Base-by-base conservation (phyloP, 2,329 filamentous ascomycete genomes). In the Penicillium sp. region DNA sequence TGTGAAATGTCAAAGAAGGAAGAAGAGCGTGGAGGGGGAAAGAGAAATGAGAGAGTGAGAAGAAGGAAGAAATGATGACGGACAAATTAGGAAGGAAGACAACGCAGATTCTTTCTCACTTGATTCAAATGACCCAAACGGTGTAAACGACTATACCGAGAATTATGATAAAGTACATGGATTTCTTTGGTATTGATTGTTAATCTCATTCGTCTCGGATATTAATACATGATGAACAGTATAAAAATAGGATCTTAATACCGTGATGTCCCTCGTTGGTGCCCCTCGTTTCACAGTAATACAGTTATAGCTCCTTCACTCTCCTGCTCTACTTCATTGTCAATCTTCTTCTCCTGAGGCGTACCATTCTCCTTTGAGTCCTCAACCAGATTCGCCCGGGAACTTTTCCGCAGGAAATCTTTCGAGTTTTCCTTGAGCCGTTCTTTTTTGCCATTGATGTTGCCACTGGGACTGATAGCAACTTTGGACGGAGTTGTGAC, bases 401-500 rank as follows among this genome's bases (percentile, higher is more conserved):
- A 63, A 11, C 60, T 63, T 44, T 58, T 56, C 48, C 64, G 60
- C 13, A 56, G 51, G 2, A 50, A 68, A 21, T 67, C 69, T 48
- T 68, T 68, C 31, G 60, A 63, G 24, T 65, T 63, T 33, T 61
- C 56, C 46, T 61, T 59, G 39, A 63, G 48, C 10, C 62, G 60
- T 53, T 75, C 73, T 53, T 75, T 75, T 44, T 66, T 69, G 50
- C 72, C 63, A 48, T 67, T 72, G 44, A 75, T 56, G 24, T 68
- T 65, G 3, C 62, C 63, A 48, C 65, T 73, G 0, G 72, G 73
- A 37, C 69, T 75, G n/a, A 66, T 59, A 26, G 69, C 61, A n/a
- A 69, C 41, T 29, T 65, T 71, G 39, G 65, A 59, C 29, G 62
- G 55, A 41, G 58, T 52, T 26, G 57, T 48, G 8, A 55, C 56